These are phyloP conservation scores for Chrysoporthe puriensis DNA, from an alignment of 2,329 filamentous ascomycete genomes.

Conservation along the genomic window DNA sequence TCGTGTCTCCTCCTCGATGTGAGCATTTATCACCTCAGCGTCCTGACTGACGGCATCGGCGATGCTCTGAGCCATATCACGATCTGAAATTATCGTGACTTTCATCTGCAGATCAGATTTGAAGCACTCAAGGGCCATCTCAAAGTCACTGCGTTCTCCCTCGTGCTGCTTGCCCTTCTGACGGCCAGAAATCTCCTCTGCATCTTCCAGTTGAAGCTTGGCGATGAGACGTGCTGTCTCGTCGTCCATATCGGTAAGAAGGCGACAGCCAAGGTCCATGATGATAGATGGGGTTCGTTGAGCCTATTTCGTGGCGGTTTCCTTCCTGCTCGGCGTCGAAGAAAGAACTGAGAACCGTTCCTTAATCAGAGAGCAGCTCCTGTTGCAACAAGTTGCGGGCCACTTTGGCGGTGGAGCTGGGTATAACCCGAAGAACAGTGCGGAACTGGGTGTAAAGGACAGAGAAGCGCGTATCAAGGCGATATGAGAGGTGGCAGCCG, in stretches of 20 bases:
- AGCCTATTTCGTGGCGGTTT: too few relatives aligned
- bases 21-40: background rate
- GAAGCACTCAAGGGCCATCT: background rate
- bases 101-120: background rate
- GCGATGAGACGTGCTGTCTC: background rate
- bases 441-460: too few relatives aligned
- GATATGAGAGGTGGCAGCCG: too few relatives aligned
- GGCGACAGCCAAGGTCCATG: too few relatives aligned
- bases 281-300: too few relatives aligned
- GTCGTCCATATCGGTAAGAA: background rate
- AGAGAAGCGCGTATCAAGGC: too few relatives aligned
- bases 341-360: too few relatives aligned
- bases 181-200: background rate
- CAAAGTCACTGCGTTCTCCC: background rate
- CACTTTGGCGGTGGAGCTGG: too few relatives aligned
- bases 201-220: constrained; percentile 9
- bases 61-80: constrained; percentile 12
- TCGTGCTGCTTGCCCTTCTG: constrained; percentile 2
- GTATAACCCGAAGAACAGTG: too few relatives aligned
- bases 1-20: background rate
- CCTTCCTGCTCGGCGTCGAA: too few relatives aligned
- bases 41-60: constrained; percentile 11
- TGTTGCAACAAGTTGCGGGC: too few relatives aligned
- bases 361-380: too few relatives aligned
- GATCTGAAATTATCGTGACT: background rate